Conservation (phyloP, 1,284 basidiomycete genomes). For the Abortiporus biennis region DNA sequence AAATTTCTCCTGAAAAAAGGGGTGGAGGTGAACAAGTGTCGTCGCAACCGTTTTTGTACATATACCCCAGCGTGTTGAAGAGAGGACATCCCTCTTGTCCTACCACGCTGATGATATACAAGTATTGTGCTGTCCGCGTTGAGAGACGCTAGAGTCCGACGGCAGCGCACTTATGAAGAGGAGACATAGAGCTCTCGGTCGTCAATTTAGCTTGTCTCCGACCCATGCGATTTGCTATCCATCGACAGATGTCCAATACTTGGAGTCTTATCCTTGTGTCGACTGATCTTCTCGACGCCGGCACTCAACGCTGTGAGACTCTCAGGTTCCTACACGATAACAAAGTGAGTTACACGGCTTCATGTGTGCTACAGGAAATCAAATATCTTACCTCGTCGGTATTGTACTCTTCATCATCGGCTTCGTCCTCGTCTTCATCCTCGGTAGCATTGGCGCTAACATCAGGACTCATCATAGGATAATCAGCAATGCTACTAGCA, state of each 20-base stretch:
- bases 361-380: not conserved
- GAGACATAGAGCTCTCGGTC: not conserved
- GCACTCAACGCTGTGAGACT: constrained; percentile 11
- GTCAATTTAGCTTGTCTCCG: no score
- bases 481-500: not conserved
- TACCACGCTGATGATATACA: not conserved
- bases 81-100: not conserved
- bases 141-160: not conserved
- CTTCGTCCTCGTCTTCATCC: constrained; percentile 9
- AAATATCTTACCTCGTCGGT: constrained; percentile 12
- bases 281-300: constrained; percentile 16
- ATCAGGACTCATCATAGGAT: not conserved
- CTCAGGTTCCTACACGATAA: constrained; percentile 7
- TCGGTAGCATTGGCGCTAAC: not conserved
- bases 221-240: no score
- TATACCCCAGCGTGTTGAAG: no score
- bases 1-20: no score
- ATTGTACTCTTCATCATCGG: constrained; percentile 5
- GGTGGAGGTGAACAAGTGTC: no score
- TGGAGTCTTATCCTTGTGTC: constrained; percentile 12
- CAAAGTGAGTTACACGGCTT: constrained; percentile 1
- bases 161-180: not conserved
- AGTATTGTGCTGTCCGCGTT: not conserved
- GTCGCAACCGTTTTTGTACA: no score
- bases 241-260: no score